phyloP scores from a whole-genome alignment of 148 eudicot genomes.

The Rhododendron kiyosumense region DNA sequence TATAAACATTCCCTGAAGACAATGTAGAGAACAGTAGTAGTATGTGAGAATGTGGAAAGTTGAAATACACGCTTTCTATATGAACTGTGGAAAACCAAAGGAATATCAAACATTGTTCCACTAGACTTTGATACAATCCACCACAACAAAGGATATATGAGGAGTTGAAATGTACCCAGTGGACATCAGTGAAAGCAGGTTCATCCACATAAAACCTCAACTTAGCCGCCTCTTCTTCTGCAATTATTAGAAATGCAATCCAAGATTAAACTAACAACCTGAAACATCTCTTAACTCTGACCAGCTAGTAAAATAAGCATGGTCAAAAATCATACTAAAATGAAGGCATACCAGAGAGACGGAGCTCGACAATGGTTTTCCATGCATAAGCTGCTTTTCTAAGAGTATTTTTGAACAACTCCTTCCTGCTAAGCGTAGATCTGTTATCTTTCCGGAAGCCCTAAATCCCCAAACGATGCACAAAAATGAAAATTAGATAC shows the following conservation, averaged over 20 bases:
- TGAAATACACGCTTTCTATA: background rate
- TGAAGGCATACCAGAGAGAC: conserved; percentile 50
- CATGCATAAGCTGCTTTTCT: conserved; percentile 83
- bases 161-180: conserved; percentile 56
- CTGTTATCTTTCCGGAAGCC: conserved; percentile 68
- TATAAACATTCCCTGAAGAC: conserved; percentile 83
- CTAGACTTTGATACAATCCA: background rate
- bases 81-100: background rate
- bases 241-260: conserved; percentile 7
- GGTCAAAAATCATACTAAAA: background rate
- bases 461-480: conserved; percentile 28
- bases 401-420: conserved; percentile 66
- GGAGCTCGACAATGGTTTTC: conserved; percentile 74
- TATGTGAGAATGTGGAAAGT: background rate
- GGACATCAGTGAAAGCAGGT: conserved; percentile 87
- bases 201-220: conserved; percentile 72
- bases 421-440: conserved; percentile 63
- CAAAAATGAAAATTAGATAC: background rate
- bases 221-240: conserved; percentile 75
- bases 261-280: background rate
- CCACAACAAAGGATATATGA: background rate
- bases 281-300: background rate
- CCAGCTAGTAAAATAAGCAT: background rate
- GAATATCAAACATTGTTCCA: background rate
- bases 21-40: background rate